Evolutionary conservation across 1,284 basidiomycete species (phyloP).

Genomic region (Puccinia hordei): DNA sequence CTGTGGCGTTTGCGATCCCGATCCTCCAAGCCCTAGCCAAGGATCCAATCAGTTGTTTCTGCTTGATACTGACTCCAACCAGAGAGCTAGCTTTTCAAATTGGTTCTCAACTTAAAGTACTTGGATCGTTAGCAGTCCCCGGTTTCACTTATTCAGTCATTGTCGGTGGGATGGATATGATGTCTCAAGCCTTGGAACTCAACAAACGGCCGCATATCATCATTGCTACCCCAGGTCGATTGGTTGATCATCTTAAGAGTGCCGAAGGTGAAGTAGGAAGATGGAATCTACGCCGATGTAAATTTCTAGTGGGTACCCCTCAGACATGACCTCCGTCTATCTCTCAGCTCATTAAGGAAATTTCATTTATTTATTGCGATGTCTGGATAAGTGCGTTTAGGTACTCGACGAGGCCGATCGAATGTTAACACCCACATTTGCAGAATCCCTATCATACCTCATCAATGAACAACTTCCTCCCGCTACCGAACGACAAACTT

Average conservation of each 20-base stretch:
- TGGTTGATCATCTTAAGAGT: conserved; percentile 86
- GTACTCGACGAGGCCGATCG: conserved; percentile 96
- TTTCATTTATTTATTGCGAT: background rate
- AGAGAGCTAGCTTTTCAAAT: conserved; percentile 96
- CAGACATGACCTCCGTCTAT: background rate
- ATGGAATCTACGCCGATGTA: conserved; percentile 81
- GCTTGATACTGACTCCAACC: conserved; percentile 89
- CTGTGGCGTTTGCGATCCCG: conserved; percentile 92
- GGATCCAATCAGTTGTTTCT: conserved; percentile 92
- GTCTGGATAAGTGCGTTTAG: conserved; percentile 60
- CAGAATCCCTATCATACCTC: conserved; percentile 74
- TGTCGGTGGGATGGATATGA: conserved; percentile 99
- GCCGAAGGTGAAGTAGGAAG: conserved; percentile 68
- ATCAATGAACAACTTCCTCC: conserved; percentile 78
- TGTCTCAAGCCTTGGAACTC: conserved; percentile 86
- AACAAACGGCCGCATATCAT: conserved; percentile 84
- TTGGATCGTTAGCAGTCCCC: conserved; percentile 78
- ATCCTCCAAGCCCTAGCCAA: conserved; percentile 83
- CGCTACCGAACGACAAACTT: conserved; percentile 76
- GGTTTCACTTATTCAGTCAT: conserved; percentile 74
- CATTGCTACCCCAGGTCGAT: conserved; percentile 91
- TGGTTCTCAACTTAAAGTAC: conserved; percentile 88
- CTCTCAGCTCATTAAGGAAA: background rate
- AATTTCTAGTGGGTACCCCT: conserved; percentile 71
- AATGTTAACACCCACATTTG: conserved; percentile 84